A percentile compares a stretch with the other conserved stretches of the same genome.
Conservation (phyloP, 2,329 filamentous ascomycete genomes). For the Fusarium mexicanum region DNA sequence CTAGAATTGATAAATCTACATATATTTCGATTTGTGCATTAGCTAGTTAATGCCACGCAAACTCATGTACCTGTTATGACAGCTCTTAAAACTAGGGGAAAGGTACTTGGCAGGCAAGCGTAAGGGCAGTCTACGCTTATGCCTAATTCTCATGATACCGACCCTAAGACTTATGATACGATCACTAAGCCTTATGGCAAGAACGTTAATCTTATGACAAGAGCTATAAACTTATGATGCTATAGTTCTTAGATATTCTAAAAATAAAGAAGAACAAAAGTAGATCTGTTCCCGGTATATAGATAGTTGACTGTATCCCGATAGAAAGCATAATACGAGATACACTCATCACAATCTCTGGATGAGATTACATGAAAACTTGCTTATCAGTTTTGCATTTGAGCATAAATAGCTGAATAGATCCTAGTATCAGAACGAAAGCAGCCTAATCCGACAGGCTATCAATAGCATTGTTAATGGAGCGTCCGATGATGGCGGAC, state of each 20-base stretch:
- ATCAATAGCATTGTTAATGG: conserved; percentile 58
- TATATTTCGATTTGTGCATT: background rate
- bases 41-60: too few species aligned
- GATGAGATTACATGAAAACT: too few species aligned
- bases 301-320: too few species aligned
- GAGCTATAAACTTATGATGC: too few species aligned
- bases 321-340: too few species aligned
- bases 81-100: background rate
- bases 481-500: conserved; percentile 66
- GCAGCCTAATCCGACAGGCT: conserved; percentile 41
- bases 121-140: background rate
- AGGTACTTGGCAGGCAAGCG: background rate
- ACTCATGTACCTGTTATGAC: background rate
- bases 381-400: background rate
- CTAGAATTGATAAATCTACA: conserved; percentile 36
- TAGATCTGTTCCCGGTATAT: too few species aligned
- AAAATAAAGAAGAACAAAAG: too few species aligned
- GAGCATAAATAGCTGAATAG: background rate
- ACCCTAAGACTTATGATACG: too few species aligned
- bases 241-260: too few species aligned
- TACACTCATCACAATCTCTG: too few species aligned
- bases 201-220: background rate
- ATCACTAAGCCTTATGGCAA: background rate
- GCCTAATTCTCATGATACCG: background rate
- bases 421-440: background rate